Evolutionary conservation across 345 rosid genomes (phyloP).

Genomic region (Camelina sativa): DNA sequence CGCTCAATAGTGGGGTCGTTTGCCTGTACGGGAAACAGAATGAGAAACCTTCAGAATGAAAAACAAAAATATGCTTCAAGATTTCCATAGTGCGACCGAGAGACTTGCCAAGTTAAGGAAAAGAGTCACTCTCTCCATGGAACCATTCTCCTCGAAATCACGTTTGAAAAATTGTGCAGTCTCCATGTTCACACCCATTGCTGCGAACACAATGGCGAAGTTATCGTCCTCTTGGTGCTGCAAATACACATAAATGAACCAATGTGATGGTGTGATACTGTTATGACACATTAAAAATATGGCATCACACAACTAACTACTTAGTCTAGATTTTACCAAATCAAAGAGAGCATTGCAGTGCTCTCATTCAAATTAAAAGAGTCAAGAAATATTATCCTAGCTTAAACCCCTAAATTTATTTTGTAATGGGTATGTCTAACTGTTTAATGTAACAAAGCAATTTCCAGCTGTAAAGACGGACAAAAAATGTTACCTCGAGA

Average conservation of each 20-base stretch:
- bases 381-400: background rate
- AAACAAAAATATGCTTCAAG: slow-evolving; percentile 7
- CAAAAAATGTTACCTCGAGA: slow-evolving; percentile 56
- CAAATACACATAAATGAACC: slow-evolving; percentile 32
- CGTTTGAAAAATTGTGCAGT: slow-evolving; percentile 96
- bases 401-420: background rate
- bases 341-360: slow-evolving; percentile 9
- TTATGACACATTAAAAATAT: background rate
- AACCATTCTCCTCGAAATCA: slow-evolving; percentile 94
- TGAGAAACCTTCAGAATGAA: slow-evolving; percentile 10
- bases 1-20: slow-evolving; percentile 97
- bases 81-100: slow-evolving; percentile 7
- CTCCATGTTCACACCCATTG: slow-evolving; percentile 99
- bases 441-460: background rate
- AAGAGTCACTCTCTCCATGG: slow-evolving; percentile 95
- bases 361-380: background rate
- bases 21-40: slow-evolving; percentile 58
- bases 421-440: slow-evolving; percentile 12
- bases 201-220: slow-evolving; percentile 95
- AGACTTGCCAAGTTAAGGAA: slow-evolving; percentile 77
- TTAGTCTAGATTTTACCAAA: slow-evolving; percentile 4
- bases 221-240: slow-evolving; percentile 87
- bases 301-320: slow-evolving; percentile 4
- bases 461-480: slow-evolving; percentile 3
- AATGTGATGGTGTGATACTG: slow-evolving; percentile 13